Base-by-base conservation (phyloP, 345 rosid genomes). In the Garcia nutans region DNA sequence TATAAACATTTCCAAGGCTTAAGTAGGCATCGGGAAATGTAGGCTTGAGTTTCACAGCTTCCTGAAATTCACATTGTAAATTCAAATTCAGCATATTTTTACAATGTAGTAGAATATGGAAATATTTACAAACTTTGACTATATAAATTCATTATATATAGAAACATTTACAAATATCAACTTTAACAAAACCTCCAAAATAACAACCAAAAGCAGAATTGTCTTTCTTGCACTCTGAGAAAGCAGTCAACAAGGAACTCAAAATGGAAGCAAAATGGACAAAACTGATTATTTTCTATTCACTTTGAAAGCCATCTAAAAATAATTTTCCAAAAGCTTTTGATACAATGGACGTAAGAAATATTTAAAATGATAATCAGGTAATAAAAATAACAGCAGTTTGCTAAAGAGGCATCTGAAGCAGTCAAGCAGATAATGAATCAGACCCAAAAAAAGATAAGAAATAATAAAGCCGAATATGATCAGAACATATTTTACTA, bases 1-100 rank as follows among this genome's bases (percentile, higher is more conserved):
- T 96, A 66, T 96, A 96, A 68, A 96, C 97, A 76, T 92, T 93
- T 73, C 99, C 99, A 70, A 96, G 97, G 82, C 91, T 93, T 81
- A 96, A 80, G 83, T 89, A 96, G 67, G 98, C 99, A 91, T 96
- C 99, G 62, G 93, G 89, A 85, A 92, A 93, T 69, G 90, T 78
- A 37, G 99, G 97, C 78, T 91, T 96, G 65, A 89, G 88, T 78
- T 89, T 96, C 74, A 93, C 94, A 64, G 98, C 98, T 89, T 96
- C 99, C 99, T 96, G 91, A 20, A 69, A 80, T 61, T 77, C 3
- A 73, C 33, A 79, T 42, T 58, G 28, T 31, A 60, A 75, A 72
- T 57, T 17, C 4, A 20, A 16, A 41, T 37, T 74, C 67, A 74
- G 52, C 22, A 57, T 20, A 55, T 28, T 2, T 42, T 19, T 9